phyloP scores from a whole-genome alignment of 169 alveolate species.

The Eimeria maxima region DNA sequence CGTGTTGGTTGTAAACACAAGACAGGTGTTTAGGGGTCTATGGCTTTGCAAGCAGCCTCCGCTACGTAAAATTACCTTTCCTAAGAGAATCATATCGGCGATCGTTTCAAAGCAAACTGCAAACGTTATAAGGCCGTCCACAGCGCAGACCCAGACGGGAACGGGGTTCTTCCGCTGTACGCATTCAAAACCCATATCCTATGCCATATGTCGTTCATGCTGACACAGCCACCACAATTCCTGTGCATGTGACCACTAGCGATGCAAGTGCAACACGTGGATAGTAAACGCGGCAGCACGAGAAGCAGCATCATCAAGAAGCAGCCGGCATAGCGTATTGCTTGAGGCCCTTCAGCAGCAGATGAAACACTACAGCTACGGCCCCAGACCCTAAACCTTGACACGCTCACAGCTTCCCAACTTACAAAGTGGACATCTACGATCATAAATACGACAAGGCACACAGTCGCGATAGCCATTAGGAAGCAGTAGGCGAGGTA shows the following conservation, averaged over 20 bases:
- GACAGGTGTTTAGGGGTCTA: not conserved
- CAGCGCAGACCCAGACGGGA: conserved; percentile 74
- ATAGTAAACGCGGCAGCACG: not conserved
- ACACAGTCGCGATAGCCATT: conserved; percentile 79
- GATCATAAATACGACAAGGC: conserved; percentile 79
- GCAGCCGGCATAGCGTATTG: not conserved
- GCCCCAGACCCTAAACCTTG: not conserved
- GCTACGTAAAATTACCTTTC: not conserved
- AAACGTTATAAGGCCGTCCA: conserved; percentile 74
- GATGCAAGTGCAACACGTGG: not conserved
- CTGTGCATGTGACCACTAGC: not conserved
- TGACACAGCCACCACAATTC: not conserved
- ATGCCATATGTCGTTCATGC: not conserved
- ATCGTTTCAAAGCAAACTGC: conserved; percentile 75
- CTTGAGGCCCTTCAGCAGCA: not conserved
- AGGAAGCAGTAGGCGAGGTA: conserved; percentile 75
- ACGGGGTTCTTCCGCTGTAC: conserved; percentile 68
- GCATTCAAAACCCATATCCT: not conserved
- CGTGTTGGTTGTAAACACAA: not conserved
- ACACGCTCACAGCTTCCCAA: not conserved
- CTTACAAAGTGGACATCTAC: conserved; percentile 80
- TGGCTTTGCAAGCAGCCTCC: not conserved
- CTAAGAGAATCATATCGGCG: conserved; percentile 58
- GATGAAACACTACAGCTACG: not conserved
- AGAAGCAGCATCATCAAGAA: not conserved